These are phyloP conservation scores for Penicillium sp. DNA, from an alignment of 2,329 filamentous ascomycete species.

Conservation along the genomic window DNA sequence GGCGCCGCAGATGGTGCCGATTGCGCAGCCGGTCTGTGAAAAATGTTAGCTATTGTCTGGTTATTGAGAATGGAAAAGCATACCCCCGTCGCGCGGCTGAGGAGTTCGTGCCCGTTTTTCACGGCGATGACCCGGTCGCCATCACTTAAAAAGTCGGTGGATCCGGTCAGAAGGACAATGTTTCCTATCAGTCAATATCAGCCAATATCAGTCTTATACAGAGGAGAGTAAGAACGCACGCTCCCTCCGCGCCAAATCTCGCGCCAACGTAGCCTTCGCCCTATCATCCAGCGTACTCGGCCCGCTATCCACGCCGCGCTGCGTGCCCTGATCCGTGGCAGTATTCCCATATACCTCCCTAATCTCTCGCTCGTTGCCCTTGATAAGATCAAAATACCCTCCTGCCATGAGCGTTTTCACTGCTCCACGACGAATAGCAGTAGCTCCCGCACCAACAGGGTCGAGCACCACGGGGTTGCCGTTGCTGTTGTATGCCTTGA, in stretches of 20 bases:
- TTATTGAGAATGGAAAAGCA: conserved; percentile 10
- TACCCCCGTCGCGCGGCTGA: conserved; percentile 45
- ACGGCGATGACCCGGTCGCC: conserved; percentile 65
- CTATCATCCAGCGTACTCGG: conserved; percentile 49
- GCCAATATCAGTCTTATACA: too few relatives aligned
- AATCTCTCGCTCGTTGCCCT: conserved; percentile 91
- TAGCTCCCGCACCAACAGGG: conserved; percentile 87
- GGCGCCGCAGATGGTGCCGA: conserved; percentile 77
- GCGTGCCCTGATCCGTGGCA: conserved; percentile 50
- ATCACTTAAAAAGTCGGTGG: conserved; percentile 72
- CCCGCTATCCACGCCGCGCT: conserved; percentile 80
- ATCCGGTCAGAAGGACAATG: conserved; percentile 78
- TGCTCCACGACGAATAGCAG: conserved; percentile 65
- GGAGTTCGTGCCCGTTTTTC: conserved; percentile 67
- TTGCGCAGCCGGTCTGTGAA: conserved; percentile 68
- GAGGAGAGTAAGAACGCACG: conserved; percentile 39
- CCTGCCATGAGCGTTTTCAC: conserved; percentile 66
- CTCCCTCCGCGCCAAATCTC: conserved; percentile 63
- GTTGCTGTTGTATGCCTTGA: conserved; percentile 74
- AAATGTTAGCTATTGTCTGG: neutral
- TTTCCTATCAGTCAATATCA: conserved; percentile 37
- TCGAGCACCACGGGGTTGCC: conserved; percentile 78
- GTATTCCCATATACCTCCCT: conserved; percentile 59
- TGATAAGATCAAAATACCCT: conserved; percentile 83
- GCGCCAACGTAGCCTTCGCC: conserved; percentile 62